These are phyloP conservation scores for Apophysomyces sp. DNA, from an alignment of 371 early-diverging fungal species.

Conservation along the genomic window DNA sequence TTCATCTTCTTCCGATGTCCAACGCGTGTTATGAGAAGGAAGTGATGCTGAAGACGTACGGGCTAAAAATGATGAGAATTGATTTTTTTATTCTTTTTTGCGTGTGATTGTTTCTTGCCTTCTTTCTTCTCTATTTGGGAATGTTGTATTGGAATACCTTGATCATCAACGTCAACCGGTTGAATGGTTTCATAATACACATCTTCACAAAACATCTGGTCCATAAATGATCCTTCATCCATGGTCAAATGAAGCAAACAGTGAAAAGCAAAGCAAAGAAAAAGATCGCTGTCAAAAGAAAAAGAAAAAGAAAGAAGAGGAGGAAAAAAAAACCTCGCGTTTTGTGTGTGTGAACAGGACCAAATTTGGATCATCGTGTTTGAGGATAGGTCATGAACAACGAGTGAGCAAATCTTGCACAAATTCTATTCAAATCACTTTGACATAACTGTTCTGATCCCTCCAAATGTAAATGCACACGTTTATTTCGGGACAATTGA, in stretches of 20 bases:
- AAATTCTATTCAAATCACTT: no score
- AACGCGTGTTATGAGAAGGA: conserved; percentile 66
- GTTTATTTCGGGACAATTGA: no score
- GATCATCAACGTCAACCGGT: conserved; percentile 24
- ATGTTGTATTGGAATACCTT: conserved; percentile 7
- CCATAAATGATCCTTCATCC: conserved; percentile 66
- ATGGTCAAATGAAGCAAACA: conserved; percentile 22
- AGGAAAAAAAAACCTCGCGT: conserved; percentile 5
- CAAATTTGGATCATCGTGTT: neutral
- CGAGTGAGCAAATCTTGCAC: no score
- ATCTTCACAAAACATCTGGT: conserved; percentile 73
- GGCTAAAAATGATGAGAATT: conserved; percentile 5
- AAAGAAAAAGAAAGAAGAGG: neutral
- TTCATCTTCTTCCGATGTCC: conserved; percentile 48
- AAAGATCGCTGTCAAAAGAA: no score
- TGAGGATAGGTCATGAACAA: neutral
- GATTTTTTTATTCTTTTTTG: neutral
- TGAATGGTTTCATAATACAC: conserved; percentile 46
- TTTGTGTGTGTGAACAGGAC: neutral
- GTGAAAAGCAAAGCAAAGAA: neutral
- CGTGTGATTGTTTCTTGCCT: conserved; percentile 11
- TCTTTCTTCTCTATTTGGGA: conserved; percentile 11
- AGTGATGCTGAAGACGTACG: conserved; percentile 50
- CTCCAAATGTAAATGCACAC: no score
- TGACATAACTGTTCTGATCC: no score